These are phyloP conservation scores for Termitomyces sp. DNA, from an alignment of 1,284 basidiomycete genomes.

Conservation along the genomic window DNA sequence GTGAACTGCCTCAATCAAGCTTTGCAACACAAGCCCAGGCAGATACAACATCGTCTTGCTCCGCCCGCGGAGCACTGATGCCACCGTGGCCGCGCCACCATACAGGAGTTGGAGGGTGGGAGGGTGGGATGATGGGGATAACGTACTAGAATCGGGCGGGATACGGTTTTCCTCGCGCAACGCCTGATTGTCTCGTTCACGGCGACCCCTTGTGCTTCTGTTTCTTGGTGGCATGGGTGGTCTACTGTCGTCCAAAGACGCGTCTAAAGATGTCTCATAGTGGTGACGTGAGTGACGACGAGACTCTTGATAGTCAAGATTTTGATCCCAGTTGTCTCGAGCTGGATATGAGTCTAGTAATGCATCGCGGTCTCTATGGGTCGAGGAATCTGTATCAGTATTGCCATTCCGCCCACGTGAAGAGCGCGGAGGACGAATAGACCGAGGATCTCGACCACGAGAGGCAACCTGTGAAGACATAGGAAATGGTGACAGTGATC, in stretches of 20 bases:
- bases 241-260: conserved; percentile 21
- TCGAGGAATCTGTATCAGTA: conserved; percentile 28
- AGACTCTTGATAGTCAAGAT: conserved; percentile 17
- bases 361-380: conserved; percentile 24
- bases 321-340: conserved; percentile 18
- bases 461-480: conserved; percentile 11
- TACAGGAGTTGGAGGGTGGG: conserved; percentile 25
- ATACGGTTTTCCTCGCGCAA: conserved; percentile 34
- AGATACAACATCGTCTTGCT: conserved; percentile 28
- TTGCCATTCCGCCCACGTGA: conserved; percentile 21
- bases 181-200: conserved; percentile 24
- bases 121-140: conserved; percentile 59
- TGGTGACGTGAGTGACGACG: conserved; percentile 17
- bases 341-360: conserved; percentile 15
- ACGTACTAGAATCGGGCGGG: conserved; percentile 67
- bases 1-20: conserved; percentile 41
- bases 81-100: conserved; percentile 24
- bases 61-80: conserved; percentile 21
- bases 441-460: conserved; percentile 20
- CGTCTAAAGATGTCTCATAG: conserved; percentile 16
- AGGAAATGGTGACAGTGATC: conserved; percentile 26
- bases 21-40: conserved; percentile 38
- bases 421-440: conserved; percentile 23
- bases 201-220: conserved; percentile 24
- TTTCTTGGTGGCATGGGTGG: conserved; percentile 18